Evolutionary conservation across 148 eudicot genomes (phyloP), one percentile per base, ranked within the genome.

Genomic region (Mesembryanthemum crystallinum): DNA sequence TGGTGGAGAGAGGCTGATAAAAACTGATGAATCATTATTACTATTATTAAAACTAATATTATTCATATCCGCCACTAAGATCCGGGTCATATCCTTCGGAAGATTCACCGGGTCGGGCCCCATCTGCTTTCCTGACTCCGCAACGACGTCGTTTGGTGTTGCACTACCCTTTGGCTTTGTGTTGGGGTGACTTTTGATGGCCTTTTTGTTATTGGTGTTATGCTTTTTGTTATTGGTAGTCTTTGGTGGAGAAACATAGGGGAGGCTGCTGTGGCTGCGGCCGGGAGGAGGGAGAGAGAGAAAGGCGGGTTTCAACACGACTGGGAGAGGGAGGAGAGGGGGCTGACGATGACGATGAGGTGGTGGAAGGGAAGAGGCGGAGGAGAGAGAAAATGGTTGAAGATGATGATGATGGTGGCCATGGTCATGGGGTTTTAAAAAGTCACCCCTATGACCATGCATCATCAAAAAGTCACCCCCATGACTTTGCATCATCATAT

Each of bases 1-100:
- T 21, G 93, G 97, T 39, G 97, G 97, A 55, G 97, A 85, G 20
- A 82, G 73, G 72, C 79, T 28, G 76, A 76, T 77, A 27, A 67
- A 8, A 1, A 82, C 37, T 37, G 52, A 29, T 73, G 66, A 67
- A 72, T 18, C 24, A 39, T 68, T 29, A 29, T 11, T 5, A 42
- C 15, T 61, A 17, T 70, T 55, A 30, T 42, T 69, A 18, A 25
- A 35, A 49, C 0, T 17, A 57, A 14, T 33, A 25, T 35, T 29
- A 39, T 57, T 68, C 18, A 33, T 35, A n/a, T 63, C 77, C 9
- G 71, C 67, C n/a, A 72, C 25, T 15, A 77, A 74, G 72, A 77
- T 76, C 58, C 65, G 77, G 57, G 70, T 57, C 28, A 71, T 70
- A n/a, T 77, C 74, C 66, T 78, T 84, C 7, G 89, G 86, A 35